These are phyloP conservation scores for Globisporangium echinulatum DNA, from an alignment of 352 stramenopile species.

Conservation along the genomic window DNA sequence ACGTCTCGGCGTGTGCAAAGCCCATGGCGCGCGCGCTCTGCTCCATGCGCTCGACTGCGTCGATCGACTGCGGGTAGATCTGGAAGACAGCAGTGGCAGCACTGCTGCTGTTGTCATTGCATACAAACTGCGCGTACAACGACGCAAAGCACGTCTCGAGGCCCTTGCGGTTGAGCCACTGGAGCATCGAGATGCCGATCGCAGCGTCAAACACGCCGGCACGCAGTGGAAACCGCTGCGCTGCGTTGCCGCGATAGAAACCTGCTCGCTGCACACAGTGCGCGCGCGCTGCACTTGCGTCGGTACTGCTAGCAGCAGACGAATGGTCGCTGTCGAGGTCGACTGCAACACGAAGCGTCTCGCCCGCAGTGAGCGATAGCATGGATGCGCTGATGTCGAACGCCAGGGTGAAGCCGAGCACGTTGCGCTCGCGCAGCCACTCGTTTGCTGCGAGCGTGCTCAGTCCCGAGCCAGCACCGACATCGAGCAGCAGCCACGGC, in stretches of 20 bases:
- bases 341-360: too few relatives aligned
- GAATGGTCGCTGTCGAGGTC: too few relatives aligned
- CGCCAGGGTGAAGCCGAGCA: slow-evolving; percentile 37
- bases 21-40: slow-evolving; percentile 31
- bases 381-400: slow-evolving; percentile 78
- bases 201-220: slow-evolving; percentile 29
- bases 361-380: slow-evolving; percentile 33
- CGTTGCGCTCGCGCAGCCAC: slow-evolving; percentile 35
- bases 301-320: too few relatives aligned
- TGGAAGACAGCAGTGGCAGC: slow-evolving; percentile 46
- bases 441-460: slow-evolving; percentile 46
- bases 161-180: slow-evolving; percentile 63
- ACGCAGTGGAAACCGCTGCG: slow-evolving; percentile 53
- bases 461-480: slow-evolving; percentile 64
- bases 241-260: slow-evolving; percentile 67
- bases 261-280: slow-evolving; percentile 16
- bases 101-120: not conserved
- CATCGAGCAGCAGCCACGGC: slow-evolving; percentile 48
- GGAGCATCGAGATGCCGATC: slow-evolving; percentile 79
- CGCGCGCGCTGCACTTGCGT: not conserved
- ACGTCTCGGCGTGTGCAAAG: slow-evolving; percentile 45
- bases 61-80: slow-evolving; percentile 47
- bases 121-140: slow-evolving; percentile 24
- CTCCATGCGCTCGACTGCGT: slow-evolving; percentile 62
- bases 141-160: slow-evolving; percentile 56